Conservation (phyloP, 1,139 yeast genomes). For the Arxiozyma slooffiae region DNA sequence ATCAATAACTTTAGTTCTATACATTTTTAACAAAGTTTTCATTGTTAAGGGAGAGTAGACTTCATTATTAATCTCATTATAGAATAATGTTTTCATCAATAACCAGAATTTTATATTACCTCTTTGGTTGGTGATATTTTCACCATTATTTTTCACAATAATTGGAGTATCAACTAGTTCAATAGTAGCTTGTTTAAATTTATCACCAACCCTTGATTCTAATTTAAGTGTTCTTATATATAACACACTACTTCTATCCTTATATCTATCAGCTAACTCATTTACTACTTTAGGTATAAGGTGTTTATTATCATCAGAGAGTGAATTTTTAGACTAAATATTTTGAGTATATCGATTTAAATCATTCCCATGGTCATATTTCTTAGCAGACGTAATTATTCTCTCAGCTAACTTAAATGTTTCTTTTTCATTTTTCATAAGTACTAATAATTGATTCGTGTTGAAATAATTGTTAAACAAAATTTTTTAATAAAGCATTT, state of each 20-base stretch:
- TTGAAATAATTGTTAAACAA: conserved; percentile 56
- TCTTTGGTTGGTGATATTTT: conserved; percentile 14
- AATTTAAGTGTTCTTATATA: conserved; percentile 73
- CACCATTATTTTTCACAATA: conserved; percentile 2
- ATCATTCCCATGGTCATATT: not conserved
- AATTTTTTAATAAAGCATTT: conserved; percentile 46
- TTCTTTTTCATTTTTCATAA: conserved; percentile 60
- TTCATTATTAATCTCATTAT: conserved; percentile 15
- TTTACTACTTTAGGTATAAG: conserved; percentile 46
- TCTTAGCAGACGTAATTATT: conserved; percentile 42
- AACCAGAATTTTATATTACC: conserved; percentile 31
- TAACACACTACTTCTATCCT: conserved; percentile 65
- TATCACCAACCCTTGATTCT: conserved; percentile 84
- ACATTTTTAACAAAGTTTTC: conserved; percentile 21
- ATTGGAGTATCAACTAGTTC: conserved; percentile 72
- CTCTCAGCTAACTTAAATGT: conserved; percentile 50
- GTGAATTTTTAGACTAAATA: conserved; percentile 23
- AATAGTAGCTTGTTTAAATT: conserved; percentile 80
- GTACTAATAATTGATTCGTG: conserved; percentile 64
- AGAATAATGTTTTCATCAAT: conserved; percentile 19
- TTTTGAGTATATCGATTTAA: conserved; percentile 10
- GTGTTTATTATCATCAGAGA: conserved; percentile 27
- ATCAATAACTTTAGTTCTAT: conserved; percentile 14
- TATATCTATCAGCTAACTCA: conserved; percentile 56
- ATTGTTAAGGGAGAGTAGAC: conserved; percentile 16